Evolutionary conservation across 2,329 filamentous ascomycete genomes (phyloP), one percentile per base, ranked within the genome.

Genomic region (Venturiaceae sp.): DNA sequence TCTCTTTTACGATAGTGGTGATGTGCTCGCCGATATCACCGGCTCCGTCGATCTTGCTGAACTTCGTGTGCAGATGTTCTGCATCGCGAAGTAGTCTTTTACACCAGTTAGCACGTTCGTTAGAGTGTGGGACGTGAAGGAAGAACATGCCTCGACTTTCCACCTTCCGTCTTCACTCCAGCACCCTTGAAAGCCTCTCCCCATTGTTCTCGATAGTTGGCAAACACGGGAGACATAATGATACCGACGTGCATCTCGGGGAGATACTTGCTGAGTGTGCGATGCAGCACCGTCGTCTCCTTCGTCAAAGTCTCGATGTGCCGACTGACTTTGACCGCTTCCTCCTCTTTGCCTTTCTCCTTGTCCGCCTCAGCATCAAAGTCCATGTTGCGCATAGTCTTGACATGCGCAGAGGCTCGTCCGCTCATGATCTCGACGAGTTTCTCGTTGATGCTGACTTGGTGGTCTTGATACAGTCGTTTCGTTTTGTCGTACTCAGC

Each of bases 341-440:
- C 71, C n/a, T 58, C 41, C 9, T 50, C 44, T 30, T 30, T 50
- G 44, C 44, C 44, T 21, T 30, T 53, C 26, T 59, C 58, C 21
- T 36, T 39, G 9, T 30, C 44, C 28, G 46, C 46, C 50, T 75
- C 72, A 13, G 74, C 68, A 63, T 92, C 86, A 87, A 90, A 96
- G 62, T 89, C 79, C 44, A 92, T 82, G 53, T 83, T 81, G 68
- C 82, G 86, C 77, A 96, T 85, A 26, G 83, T 82, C 67, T 85
- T 86, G 39, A 90, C 85, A 66, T 92, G 90, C 6, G 85, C 76
- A 3, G 82, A 76, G 1, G 90, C 89, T 5, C 91, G 83, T 1
- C 83, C 84, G 58, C 85, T 87, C 88, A 96, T 95, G 55, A 96
- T 96, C 63, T 95, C 90, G 19, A 95, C 88, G 1, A 96, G 77